Evolutionary conservation across 257 asterid species (phyloP).

Genomic region (Agastache rugosa): DNA sequence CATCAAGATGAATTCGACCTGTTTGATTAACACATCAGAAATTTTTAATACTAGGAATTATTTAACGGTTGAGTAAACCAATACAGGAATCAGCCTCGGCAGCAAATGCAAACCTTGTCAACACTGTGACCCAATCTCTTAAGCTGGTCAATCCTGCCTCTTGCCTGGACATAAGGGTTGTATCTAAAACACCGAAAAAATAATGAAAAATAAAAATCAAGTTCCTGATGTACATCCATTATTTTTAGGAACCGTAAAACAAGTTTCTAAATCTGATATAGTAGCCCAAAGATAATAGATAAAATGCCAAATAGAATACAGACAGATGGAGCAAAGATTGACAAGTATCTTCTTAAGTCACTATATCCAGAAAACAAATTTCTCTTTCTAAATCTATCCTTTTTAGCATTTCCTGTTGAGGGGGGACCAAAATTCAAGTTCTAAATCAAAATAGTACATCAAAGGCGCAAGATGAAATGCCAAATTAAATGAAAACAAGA

Average conservation of each 20-base stretch:
- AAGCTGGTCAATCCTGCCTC: conserved; percentile 96
- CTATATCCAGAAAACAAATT: neutral
- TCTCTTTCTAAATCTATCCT: neutral
- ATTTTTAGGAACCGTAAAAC: neutral
- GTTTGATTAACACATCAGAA: conserved; percentile 38
- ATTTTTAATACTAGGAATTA: conserved; percentile 14
- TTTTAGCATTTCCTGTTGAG: neutral
- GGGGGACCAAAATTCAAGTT: neutral
- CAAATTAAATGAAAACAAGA: neutral
- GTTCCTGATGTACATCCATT: neutral
- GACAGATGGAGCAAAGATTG: neutral
- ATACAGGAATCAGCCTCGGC: conserved; percentile 27
- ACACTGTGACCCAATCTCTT: conserved; percentile 98
- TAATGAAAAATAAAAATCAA: conserved; percentile 20
- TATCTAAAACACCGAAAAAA: conserved; percentile 53
- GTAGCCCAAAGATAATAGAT: conserved; percentile 16
- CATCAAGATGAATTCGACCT: conserved; percentile 99
- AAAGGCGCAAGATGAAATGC: neutral
- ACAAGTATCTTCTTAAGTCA: conserved; percentile 13
- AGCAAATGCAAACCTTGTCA: conserved; percentile 74
- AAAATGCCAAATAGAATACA: conserved; percentile 2
- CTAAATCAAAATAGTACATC: conserved; percentile 3
- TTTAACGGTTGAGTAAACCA: conserved; percentile 1
- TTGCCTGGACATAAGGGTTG: conserved; percentile 97
- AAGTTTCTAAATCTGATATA: conserved; percentile 9